Base-by-base conservation (phyloP, 176 grass and related monocot genomes). In the Carex scoparia region DNA sequence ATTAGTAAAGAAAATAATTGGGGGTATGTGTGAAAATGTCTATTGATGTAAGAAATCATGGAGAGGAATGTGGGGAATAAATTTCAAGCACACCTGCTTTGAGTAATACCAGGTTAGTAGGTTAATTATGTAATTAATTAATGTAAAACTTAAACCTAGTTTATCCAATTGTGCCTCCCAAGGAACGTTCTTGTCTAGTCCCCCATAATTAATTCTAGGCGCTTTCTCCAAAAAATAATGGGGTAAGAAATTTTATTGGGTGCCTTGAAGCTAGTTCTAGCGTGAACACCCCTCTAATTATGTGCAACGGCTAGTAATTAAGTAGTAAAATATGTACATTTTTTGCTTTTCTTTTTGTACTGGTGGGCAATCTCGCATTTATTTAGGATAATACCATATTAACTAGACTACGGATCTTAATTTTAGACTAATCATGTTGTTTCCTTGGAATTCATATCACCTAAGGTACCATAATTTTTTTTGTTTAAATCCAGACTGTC, bases 301-400 rank as follows among this genome's bases (percentile, higher is more conserved):
- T 82, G 32, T 82, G 55, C 61, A 82, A 66, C 80, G 80, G 80
- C 80, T 82, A 82, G 80, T 81, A 56, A 40, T 61, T 18, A 81
- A 30, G 15, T 9, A 32, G 18, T 33, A 33, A 19, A 70, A 35
- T 61, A 42, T 80, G 3, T 42, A 80, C 51, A 18, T 42, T 54
- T 13, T 76, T 54, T 5, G 46, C 11, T 54, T 75, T 74, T 49
- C 42, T 51, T 74, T 32, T 70, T 74, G 38, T 74, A 53, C 12
- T 53, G 18, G 28, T 30, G 14, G 19, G 23, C 71, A 40, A 75
- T 30, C 71, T 75, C 23, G 23, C 23, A 23, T 23, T 23, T 23
- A 23, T 23, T 23, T 23, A 23, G 23, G 23, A 23, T 23, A 23
- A 23, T 23, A 23, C 23, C 23, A 23, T 23, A 23, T 23, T 23